Percentiles rank a stretch among this genome's conserved stretches.
phyloP scores from a whole-genome alignment of 2,329 filamentous ascomycete genomes.

The Chrysoporthe deuterocubensis region DNA sequence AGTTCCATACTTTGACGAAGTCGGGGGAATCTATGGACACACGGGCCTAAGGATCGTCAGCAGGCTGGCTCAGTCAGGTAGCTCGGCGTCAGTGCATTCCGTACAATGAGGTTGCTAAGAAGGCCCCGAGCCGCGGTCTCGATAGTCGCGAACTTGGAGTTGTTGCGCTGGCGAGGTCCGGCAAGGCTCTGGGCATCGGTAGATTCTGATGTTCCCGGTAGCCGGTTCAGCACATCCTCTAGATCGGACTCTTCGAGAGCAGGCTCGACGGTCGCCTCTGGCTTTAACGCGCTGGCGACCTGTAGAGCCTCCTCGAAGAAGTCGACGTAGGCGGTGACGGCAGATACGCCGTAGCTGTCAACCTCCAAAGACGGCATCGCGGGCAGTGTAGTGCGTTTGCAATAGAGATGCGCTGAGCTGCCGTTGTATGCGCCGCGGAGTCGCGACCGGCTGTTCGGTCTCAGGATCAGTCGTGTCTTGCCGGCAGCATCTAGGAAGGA shows the following conservation, averaged over 20 bases:
- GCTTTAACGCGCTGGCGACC: slow-evolving; percentile 63
- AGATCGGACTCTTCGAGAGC: slow-evolving; percentile 73
- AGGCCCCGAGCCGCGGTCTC: slow-evolving; percentile 83
- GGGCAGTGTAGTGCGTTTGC: slow-evolving; percentile 15
- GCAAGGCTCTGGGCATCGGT: slow-evolving; percentile 40
- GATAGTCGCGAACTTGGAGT: slow-evolving; percentile 69
- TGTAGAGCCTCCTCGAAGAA: slow-evolving; percentile 62
- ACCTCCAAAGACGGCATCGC: slow-evolving; percentile 56
- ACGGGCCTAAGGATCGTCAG: slow-evolving; percentile 59
- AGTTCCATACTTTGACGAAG: slow-evolving; percentile 88
- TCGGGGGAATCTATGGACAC: slow-evolving; percentile 76
- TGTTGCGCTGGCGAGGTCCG: slow-evolving; percentile 35
- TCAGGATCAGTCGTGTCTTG: neutral
- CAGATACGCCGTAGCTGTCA: slow-evolving; percentile 53
- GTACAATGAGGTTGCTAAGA: slow-evolving; percentile 79
- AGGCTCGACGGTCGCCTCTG: slow-evolving; percentile 68
- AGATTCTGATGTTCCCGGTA: slow-evolving; percentile 36
- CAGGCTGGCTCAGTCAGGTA: slow-evolving; percentile 36
- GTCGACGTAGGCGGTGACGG: slow-evolving; percentile 56
- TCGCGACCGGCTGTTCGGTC: slow-evolving; percentile 7
- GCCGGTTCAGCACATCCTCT: slow-evolving; percentile 49
- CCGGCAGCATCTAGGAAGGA: neutral
- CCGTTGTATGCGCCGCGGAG: slow-evolving; percentile 19
- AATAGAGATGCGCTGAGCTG: slow-evolving; percentile 3
- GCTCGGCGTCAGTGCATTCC: slow-evolving; percentile 36